Conservation (phyloP, 805 yeast genomes). For the Metschnikowia cubensis region DNA sequence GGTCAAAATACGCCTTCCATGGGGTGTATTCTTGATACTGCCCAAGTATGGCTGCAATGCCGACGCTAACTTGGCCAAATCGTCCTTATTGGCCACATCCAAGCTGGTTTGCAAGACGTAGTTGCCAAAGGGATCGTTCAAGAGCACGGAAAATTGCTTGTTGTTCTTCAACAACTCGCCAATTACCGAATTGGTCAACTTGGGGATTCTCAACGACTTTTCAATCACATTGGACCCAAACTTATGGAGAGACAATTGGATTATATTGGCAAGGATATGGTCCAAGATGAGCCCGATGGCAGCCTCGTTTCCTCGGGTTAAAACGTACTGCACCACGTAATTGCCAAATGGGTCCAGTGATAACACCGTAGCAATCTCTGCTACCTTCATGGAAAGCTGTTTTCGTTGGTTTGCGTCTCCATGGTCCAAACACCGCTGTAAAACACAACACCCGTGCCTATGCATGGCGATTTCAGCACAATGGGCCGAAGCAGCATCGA, state of each 20-base stretch:
- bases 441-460: constrained; percentile 89
- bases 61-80: constrained; percentile 53
- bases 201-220: constrained; percentile 47
- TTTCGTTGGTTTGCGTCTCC: constrained; percentile 70
- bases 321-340: constrained; percentile 92
- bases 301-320: constrained; percentile 44
- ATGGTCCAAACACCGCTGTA: constrained; percentile 68
- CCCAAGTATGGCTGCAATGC: constrained; percentile 71
- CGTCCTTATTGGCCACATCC: constrained; percentile 49
- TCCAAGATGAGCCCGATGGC: constrained; percentile 31
- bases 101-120: constrained; percentile 57
- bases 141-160: constrained; percentile 36
- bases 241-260: constrained; percentile 52
- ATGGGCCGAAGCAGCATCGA: constrained; percentile 73
- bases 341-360: constrained; percentile 94
- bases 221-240: constrained; percentile 61
- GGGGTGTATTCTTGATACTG: constrained; percentile 84
- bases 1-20: constrained; percentile 87
- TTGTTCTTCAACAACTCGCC: constrained; percentile 37
- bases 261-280: constrained; percentile 34
- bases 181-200: constrained; percentile 44
- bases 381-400: constrained; percentile 62
- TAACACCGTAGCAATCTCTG: constrained; percentile 61
- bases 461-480: constrained; percentile 86
- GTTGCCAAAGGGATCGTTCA: constrained; percentile 58